Base-by-base conservation (phyloP, 345 rosid genomes). In the Sonneratia caseolaris region DNA sequence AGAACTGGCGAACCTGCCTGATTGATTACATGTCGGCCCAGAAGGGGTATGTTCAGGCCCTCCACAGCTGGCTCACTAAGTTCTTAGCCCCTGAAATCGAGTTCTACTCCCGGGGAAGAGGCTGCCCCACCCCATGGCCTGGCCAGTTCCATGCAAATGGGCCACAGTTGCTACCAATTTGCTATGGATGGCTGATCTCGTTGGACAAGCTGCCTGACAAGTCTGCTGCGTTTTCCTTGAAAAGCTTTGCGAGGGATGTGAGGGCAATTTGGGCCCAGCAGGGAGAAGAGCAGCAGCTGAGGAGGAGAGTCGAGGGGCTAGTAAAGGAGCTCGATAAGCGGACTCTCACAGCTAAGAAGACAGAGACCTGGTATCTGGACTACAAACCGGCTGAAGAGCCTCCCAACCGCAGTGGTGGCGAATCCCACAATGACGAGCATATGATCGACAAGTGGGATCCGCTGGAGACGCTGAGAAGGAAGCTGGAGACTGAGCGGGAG, bases 31-130 rank as follows among this genome's bases (percentile, higher is more conserved):
- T 84, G 66, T 70, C 82, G 7, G 87, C 91, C 49, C 90, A 86
- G 40, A 89, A 81, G 72, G 83, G 84, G 55, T 89, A 89, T 65
- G 81, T 87, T 32, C 83, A 81, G 75, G 82, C 86, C 32, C 86
- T 89, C 32, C 81, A 81, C 68, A 74, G 83, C 66, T 89, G 95
- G 95, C 80, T 89, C 71, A 69, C 85, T 76, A 89, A 86, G 86
- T 89, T 89, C 73, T 32, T 84, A 51, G 87, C 73, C 3, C 90
- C 91, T 4, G 89, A 87, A 67, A 81, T 83, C 65, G 91, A 87
- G 72, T 79, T 86, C 77, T 76, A 70, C 81, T 83, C 95, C 37
- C 80, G 82, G 64, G 75, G 79, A 37, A 83, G 84, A 77, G 76
- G 80, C 61, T 81, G 90, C 0, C 53, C 82, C 8, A 70, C 75